Evolutionary conservation across 805 yeast genomes (phyloP).

Genomic region (Wickerhamiella azymoides): DNA sequence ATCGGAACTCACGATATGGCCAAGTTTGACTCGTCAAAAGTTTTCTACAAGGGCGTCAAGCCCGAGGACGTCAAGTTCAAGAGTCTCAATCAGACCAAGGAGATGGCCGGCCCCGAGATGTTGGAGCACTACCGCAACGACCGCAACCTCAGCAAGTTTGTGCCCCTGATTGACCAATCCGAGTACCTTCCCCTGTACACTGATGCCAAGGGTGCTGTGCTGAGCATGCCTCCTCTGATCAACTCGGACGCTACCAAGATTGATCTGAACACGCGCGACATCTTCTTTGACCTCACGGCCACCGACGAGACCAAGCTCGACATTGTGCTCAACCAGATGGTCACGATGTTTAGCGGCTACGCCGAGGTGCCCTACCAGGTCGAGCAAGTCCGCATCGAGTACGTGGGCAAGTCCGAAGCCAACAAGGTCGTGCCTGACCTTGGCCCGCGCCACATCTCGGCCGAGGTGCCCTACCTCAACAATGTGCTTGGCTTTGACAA

Average conservation of each 20-base stretch:
- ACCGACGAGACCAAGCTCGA: conserved; percentile 91
- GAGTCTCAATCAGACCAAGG: conserved; percentile 30
- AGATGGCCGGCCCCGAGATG: conserved; percentile 59
- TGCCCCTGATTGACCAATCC: conserved; percentile 75
- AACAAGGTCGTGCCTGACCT: conserved; percentile 66
- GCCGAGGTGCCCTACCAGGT: conserved; percentile 67
- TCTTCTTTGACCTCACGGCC: conserved; percentile 88
- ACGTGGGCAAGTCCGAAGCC: conserved; percentile 65
- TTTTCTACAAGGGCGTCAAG: conserved; percentile 71
- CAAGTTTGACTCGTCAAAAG: conserved; percentile 57
- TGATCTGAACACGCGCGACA: conserved; percentile 67
- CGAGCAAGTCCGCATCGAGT: conserved; percentile 74
- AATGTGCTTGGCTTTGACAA: conserved; percentile 80
- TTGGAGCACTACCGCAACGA: conserved; percentile 86
- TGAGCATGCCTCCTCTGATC: conserved; percentile 94
- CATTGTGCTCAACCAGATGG: conserved; percentile 79
- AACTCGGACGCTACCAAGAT: conserved; percentile 86
- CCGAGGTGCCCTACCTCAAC: conserved; percentile 75
- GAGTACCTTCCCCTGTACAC: conserved; percentile 84
- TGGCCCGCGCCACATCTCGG: conserved; percentile 49
- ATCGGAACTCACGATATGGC: conserved; percentile 96
- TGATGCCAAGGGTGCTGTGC: conserved; percentile 61
- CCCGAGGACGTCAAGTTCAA: conserved; percentile 58
- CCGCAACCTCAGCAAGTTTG: conserved; percentile 75
- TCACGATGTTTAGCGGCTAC: conserved; percentile 91